These are phyloP conservation scores for Lycium ferocissimum DNA, from an alignment of 257 asterid genomes.

Conservation along the genomic window DNA sequence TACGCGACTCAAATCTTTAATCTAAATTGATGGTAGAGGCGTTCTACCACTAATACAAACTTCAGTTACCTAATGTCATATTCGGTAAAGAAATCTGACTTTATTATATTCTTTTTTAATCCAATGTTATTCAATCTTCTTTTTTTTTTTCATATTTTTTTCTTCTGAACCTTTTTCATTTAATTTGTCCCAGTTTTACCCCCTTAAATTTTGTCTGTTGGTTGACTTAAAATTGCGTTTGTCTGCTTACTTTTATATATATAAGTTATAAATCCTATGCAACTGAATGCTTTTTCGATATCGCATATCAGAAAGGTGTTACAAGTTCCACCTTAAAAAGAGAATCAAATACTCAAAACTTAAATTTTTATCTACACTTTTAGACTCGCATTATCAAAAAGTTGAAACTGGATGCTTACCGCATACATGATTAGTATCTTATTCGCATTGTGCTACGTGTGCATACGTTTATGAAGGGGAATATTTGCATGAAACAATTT, in stretches of 20 bases:
- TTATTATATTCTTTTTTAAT: not conserved
- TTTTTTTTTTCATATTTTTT: too few relatives aligned
- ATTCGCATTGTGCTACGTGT: constrained; percentile 6
- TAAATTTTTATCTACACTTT: not conserved
- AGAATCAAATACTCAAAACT: not conserved
- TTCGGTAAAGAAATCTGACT: too few relatives aligned
- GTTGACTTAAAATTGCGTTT: not conserved
- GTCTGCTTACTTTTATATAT: not conserved
- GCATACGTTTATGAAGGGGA: not conserved
- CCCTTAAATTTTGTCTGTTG: too few relatives aligned
- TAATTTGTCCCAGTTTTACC: too few relatives aligned
- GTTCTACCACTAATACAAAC: too few relatives aligned
- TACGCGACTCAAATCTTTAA: too few relatives aligned
- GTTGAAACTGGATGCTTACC: not conserved
- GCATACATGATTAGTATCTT: not conserved
- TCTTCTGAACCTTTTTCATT: too few relatives aligned
- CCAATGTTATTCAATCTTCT: too few relatives aligned
- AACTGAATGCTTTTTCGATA: not conserved
- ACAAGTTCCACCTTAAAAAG: not conserved
- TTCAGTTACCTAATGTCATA: too few relatives aligned
- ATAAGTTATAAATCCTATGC: not conserved
- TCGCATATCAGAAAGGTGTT: constrained; percentile 6
- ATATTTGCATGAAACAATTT: not conserved
- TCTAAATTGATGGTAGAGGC: too few relatives aligned
- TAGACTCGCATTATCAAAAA: too few relatives aligned